A percentile compares a stretch with the other conserved stretches of the same genome.
Conservation (phyloP, 805 yeast species). For the Metschnikowia rubicola region DNA sequence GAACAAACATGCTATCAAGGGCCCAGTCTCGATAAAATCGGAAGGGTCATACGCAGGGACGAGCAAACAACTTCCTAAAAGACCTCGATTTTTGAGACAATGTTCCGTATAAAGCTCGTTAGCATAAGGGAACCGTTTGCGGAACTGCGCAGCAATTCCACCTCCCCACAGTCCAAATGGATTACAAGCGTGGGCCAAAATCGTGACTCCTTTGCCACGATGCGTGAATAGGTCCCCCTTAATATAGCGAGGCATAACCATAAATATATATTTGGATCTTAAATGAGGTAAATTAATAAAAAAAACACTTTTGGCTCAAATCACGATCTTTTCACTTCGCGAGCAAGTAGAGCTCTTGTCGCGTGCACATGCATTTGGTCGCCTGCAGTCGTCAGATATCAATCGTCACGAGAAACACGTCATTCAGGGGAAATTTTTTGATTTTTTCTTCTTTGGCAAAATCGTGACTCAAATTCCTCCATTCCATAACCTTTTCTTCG, state of each 20-base stretch:
- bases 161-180: slow-evolving; percentile 82
- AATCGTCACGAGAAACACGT: slow-evolving; percentile 4
- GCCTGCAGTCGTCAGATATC: not conserved
- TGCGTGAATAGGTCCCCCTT: slow-evolving; percentile 56
- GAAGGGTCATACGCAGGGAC: slow-evolving; percentile 21
- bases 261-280: too few relatives aligned
- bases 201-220: slow-evolving; percentile 23
- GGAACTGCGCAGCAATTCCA: slow-evolving; percentile 68
- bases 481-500: not conserved
- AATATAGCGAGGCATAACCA: slow-evolving; percentile 41
- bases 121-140: slow-evolving; percentile 52
- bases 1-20: slow-evolving; percentile 65
- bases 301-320: too few relatives aligned
- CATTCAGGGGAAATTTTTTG: not conserved
- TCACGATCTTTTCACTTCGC: too few relatives aligned
- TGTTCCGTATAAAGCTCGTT: slow-evolving; percentile 45
- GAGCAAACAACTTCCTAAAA: slow-evolving; percentile 56
- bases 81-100: slow-evolving; percentile 31
- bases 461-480: not conserved
- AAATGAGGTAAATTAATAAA: too few relatives aligned
- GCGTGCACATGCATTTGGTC: not conserved
- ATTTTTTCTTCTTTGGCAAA: not conserved
- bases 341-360: not conserved
- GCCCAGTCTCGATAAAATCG: slow-evolving; percentile 22
- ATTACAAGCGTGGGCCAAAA: slow-evolving; percentile 78